Evolutionary conservation across 164 flowering plant genomes (phyloP), one percentile per base, ranked within the genome.

Genomic region (Nymphaea thermarum): DNA sequence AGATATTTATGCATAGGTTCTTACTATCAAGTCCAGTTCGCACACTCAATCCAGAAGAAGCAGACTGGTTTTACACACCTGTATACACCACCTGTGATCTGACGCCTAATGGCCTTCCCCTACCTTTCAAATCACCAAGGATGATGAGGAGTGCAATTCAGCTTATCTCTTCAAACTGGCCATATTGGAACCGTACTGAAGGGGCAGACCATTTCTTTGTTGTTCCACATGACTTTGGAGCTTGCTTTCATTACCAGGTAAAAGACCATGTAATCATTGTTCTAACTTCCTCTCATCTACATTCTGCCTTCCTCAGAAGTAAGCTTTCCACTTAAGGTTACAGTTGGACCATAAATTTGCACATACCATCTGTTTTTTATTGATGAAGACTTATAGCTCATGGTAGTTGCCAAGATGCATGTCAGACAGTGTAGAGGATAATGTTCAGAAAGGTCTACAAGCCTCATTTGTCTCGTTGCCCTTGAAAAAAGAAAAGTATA

Each of bases 71-170:
- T 68, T 93, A 89, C 70, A 88, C 94, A 10, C 98, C 97, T 74
- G 96, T 93, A 15, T 93, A 93, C 78, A 80, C 94, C 25, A 93
- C 98, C 42, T 93, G 98, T 67, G 96, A 93, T 70, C 79, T 93
- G 59, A 91, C 97, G 2, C 97, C 93, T 17, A 89, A 88, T 80
- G 98, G 97, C 66, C 80, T 93, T 16, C 98, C 98, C 4, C 75
- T 93, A 76, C 98, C 98, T 12, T 91, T 91, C 74, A 93, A 93
- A 74, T 93, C 98, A 2, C 98, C 98, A 1, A 76, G 98, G 44
- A 91, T 91, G 97, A 91, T 93, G 96, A 82, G 97, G 79, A 93
- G 97, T 71, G 97, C 96, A 7, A 91, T 93, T 64, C 97, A 91
- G 71, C 91, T 91, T 45, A 91, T 93, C 60, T 83, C 98, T 66